Evolutionary conservation across 2,329 filamentous ascomycete genomes (phyloP), one percentile per base, ranked within the genome.

Genomic region (Claviceps maximensis): DNA sequence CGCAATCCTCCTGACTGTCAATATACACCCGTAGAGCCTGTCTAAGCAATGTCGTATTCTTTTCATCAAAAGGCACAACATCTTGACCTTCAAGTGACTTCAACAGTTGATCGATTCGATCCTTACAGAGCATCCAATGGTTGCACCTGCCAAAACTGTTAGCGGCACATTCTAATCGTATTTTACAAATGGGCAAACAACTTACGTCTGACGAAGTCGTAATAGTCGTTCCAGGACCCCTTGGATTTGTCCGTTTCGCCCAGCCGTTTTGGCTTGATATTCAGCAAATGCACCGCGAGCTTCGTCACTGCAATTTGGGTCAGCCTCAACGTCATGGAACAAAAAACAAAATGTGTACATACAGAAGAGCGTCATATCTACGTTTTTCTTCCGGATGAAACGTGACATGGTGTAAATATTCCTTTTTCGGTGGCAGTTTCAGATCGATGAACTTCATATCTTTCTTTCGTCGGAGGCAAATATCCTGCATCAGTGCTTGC

Each of bases 371-470:
- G 41, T 88, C 79, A 62, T 95, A 95, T 68, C 86, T 87, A 60
- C 82, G 78, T 58, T 82, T 76, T 65, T 95, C 89, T 38, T 89
- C 82, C 0, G 79, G 68, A 45, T 82, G 77, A 61, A 95, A 89
- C 9, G 82, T 74, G 58, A 95, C 80, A 9, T 80, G 79, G 60
- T 93, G 83, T 6, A 93, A 74, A 58, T 85, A 89, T 62, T 91
- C 88, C 1, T 82, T 84, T 61, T 94, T 82, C 15, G 82, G 74
- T 0, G 89, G 89, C 9, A 95, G 74, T 56, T 82, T 85, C 21
- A 95, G 72, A 58, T 95, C 87, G 51, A 95, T 79, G 62, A 94
- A 95, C 5, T 77, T 77, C 89, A 95, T 95, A 53, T 91, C 84
- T 65, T 95, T 95, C 66, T 83, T 85, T 40, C 89, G 80, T 40